Percentiles rank a stretch among this genome's conserved stretches.
Conservation (phyloP, 2,329 filamentous ascomycete genomes). For the Stachybotrys chlorohalonatus region DNA sequence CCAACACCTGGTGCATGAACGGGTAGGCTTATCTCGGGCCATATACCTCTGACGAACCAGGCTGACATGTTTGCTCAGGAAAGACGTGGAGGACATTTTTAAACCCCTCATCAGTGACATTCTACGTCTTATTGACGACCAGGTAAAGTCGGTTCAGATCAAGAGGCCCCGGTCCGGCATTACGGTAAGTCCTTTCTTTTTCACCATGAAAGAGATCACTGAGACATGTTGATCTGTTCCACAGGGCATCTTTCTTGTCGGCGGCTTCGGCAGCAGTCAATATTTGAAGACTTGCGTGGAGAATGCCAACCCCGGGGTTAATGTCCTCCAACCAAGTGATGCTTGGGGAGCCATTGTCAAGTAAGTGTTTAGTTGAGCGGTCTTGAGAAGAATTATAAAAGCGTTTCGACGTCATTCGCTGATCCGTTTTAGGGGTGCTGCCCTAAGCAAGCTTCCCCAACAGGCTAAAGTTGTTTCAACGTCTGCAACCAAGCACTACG, state of each 20-base stretch:
- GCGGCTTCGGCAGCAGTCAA: slow-evolving; percentile 25
- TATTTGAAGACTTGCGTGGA: slow-evolving; percentile 22
- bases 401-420: neutral
- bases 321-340: slow-evolving; percentile 20
- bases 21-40: slow-evolving; percentile 1
- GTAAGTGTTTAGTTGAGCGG: neutral
- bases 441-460: slow-evolving; percentile 5
- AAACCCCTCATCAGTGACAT: slow-evolving; percentile 11
- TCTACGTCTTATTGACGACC: slow-evolving; percentile 7
- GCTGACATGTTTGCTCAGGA: neutral
- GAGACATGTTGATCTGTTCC: neutral
- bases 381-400: neutral
- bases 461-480: slow-evolving; percentile 6
- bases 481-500: slow-evolving; percentile 5
- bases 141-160: slow-evolving; percentile 6
- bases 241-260: slow-evolving; percentile 23
- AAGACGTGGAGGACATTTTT: slow-evolving; percentile 6
- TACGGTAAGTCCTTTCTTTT: slow-evolving; percentile 4
- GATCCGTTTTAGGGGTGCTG: slow-evolving; percentile 6
- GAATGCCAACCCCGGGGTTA: slow-evolving; percentile 10
- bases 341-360: slow-evolving; percentile 15
- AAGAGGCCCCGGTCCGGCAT: slow-evolving; percentile 3
- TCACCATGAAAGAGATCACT: neutral
- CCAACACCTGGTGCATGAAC: slow-evolving; percentile 10
- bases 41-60: neutral